Conservation (phyloP, 208 protist species). For the Wallacemonas collosoma region DNA sequence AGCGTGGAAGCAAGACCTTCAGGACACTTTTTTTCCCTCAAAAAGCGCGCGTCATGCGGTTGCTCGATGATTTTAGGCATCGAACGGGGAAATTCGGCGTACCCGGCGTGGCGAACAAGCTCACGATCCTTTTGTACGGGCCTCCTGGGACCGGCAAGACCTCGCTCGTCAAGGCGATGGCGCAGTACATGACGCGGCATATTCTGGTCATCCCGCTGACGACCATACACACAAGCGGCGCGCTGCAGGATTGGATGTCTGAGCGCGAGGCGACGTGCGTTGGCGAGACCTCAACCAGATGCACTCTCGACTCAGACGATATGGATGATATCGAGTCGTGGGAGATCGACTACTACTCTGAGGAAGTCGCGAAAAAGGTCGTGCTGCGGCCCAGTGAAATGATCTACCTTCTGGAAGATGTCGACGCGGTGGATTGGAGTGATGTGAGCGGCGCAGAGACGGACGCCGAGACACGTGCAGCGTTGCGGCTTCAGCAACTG, state of each 20-base stretch:
- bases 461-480: constrained; percentile 6
- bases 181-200: constrained; percentile 65
- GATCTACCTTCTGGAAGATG: constrained; percentile 86
- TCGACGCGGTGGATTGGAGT: constrained; percentile 58
- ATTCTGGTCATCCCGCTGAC: constrained; percentile 76
- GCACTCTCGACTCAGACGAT: constrained; percentile 10
- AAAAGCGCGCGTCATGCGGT: constrained; percentile 60
- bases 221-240: constrained; percentile 64
- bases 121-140: constrained; percentile 88
- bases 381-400: constrained; percentile 45
- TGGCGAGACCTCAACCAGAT: constrained; percentile 25
- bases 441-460: constrained; percentile 17
- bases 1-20: constrained; percentile 56
- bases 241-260: constrained; percentile 60
- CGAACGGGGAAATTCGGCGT: constrained; percentile 69
- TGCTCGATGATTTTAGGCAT: constrained; percentile 70
- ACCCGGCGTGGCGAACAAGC: constrained; percentile 59
- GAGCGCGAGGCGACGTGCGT: constrained; percentile 29
- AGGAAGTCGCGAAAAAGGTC: constrained; percentile 14
- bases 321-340: not conserved
- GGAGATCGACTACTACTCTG: not conserved
- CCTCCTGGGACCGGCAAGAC: constrained; percentile 95
- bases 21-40: constrained; percentile 80
- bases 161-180: constrained; percentile 84
- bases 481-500: too few species aligned